Evolutionary conservation across 306 rosid genomes (phyloP).

Genomic region (Heteromeles arbutifolia): DNA sequence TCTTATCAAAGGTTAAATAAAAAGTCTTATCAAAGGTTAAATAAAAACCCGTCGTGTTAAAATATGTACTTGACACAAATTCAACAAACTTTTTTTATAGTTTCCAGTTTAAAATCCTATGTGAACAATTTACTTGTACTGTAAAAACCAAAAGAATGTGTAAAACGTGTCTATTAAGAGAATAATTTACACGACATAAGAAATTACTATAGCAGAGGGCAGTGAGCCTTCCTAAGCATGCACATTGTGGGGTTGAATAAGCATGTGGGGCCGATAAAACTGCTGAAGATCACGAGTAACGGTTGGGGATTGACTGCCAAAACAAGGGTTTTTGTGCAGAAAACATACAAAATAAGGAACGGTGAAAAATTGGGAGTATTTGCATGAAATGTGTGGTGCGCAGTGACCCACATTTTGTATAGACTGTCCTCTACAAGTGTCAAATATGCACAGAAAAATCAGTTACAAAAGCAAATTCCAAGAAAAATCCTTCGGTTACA

Average conservation of each 20-base stretch:
- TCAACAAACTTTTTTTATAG: neutral
- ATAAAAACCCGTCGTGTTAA: neutral
- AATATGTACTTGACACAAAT: neutral
- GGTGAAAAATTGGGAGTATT: neutral
- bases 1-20: neutral
- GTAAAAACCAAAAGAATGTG: too few relatives aligned
- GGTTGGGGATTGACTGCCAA: neutral
- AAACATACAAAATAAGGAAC: neutral
- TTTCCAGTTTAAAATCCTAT: neutral
- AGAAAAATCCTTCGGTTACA: neutral
- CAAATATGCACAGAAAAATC: neutral
- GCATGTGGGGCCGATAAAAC: neutral
- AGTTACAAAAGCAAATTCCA: neutral
- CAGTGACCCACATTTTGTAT: neutral
- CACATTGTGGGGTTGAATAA: too few relatives aligned
- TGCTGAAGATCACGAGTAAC: neutral
- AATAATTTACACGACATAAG: too few relatives aligned
- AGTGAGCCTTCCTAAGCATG: neutral
- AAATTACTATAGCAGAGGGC: too few relatives aligned
- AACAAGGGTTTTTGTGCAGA: neutral
- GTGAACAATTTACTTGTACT: neutral
- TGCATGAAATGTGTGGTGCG: neutral
- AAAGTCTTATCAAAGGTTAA: neutral
- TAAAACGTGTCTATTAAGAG: accelerated
- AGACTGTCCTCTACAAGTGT: neutral